These are phyloP conservation scores for Crithidia brevicula DNA, from an alignment of 208 protist genomes.

Conservation along the genomic window DNA sequence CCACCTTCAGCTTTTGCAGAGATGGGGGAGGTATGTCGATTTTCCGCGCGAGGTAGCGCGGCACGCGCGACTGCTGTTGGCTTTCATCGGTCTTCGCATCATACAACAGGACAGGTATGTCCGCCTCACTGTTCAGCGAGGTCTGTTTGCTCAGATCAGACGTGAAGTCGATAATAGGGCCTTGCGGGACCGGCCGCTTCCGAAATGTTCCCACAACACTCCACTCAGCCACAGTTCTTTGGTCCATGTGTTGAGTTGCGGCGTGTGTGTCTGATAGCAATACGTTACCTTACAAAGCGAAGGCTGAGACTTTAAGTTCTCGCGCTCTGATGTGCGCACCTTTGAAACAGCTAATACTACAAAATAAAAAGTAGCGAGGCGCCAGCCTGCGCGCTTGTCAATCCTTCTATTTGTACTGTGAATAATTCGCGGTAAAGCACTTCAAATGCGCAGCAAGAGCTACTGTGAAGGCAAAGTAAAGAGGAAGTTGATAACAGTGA, in stretches of 20 bases:
- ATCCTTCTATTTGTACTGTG: too few species aligned
- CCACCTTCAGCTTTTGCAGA: conserved; percentile 47
- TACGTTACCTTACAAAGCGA: too few species aligned
- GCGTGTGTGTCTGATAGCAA: too few species aligned
- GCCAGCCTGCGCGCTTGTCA: too few species aligned
- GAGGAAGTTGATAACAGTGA: too few species aligned
- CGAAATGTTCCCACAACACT: conserved; percentile 46
- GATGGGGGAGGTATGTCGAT: conserved; percentile 51
- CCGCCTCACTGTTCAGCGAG: conserved; percentile 16
- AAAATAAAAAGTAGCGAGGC: conserved; percentile 3
- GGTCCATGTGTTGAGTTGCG: conserved; percentile 15
- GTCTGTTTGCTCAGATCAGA: conserved; percentile 21
- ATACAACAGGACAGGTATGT: conserved; percentile 42
- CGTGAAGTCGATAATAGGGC: conserved; percentile 37
- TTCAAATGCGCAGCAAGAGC: too few species aligned
- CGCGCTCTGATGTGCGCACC: too few species aligned
- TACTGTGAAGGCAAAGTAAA: too few species aligned
- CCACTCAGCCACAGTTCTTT: conserved; percentile 33
- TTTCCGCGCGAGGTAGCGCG: conserved; percentile 54
- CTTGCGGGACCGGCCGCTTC: conserved; percentile 40
- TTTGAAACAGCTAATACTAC: neutral
- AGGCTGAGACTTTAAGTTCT: too few species aligned
- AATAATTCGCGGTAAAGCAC: too few species aligned
- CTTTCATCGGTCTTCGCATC: conserved; percentile 27
- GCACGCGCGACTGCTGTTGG: conserved; percentile 37